phyloP scores from a whole-genome alignment of 176 grass and related monocot species.

The Phoenix roebelenii region DNA sequence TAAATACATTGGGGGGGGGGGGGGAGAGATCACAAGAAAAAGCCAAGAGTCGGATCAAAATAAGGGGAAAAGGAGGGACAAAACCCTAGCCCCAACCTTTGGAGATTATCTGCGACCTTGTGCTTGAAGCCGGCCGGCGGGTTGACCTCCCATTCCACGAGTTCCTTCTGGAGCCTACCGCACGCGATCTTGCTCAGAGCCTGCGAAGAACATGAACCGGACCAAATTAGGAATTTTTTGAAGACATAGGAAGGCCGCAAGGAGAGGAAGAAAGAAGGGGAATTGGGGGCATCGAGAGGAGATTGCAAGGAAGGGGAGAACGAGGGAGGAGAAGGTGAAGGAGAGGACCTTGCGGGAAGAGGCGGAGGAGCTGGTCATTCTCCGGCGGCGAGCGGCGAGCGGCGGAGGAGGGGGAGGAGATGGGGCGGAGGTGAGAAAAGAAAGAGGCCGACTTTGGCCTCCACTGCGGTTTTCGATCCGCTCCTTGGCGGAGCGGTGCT shows the following conservation, averaged over 20 bases:
- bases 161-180: conserved; percentile 80
- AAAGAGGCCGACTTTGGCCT: no score
- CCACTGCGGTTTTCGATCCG: no score
- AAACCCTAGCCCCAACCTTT: conserved; percentile 32
- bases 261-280: neutral
- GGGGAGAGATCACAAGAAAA: neutral
- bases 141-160: conserved; percentile 72
- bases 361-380: conserved; percentile 33
- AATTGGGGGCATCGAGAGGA: neutral
- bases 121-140: conserved; percentile 67
- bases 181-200: conserved; percentile 87
- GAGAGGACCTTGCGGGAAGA: conserved; percentile 30
- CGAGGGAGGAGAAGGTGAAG: neutral
- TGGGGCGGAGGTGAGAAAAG: neutral
- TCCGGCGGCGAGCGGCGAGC: conserved; percentile 12
- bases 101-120: conserved; percentile 72
- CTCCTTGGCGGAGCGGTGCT: no score
- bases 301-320: no score
- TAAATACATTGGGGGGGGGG: neutral
- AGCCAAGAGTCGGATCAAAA: neutral
- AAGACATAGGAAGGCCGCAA: no score
- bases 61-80: neutral
- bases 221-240: no score
- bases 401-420: neutral
- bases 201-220: conserved; percentile 17